phyloP scores from a whole-genome alignment of 2,329 filamentous ascomycete genomes.

The Juglanconis oblonga region DNA sequence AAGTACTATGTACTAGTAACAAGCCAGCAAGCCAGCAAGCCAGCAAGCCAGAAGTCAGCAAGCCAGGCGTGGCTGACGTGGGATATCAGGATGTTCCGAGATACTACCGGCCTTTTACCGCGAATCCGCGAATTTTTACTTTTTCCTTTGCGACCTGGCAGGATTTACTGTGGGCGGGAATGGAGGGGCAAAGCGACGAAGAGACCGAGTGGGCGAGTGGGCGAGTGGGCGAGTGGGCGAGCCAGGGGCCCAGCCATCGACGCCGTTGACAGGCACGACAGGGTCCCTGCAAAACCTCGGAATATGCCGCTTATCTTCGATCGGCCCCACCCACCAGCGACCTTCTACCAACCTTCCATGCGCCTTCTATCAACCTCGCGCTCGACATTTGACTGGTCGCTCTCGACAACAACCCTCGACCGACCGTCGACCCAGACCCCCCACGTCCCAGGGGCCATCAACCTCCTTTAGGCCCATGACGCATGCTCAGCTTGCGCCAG shows the following conservation, averaged over 20 bases:
- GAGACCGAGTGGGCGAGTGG: background rate
- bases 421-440: background rate
- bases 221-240: background rate
- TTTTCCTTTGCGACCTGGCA: too few species aligned
- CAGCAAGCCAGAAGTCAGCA: background rate
- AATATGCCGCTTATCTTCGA: background rate
- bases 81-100: background rate
- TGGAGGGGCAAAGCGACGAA: too few species aligned
- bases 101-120: background rate
- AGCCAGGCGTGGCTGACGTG: background rate
- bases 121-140: background rate
- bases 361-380: background rate
- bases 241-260: too few species aligned
- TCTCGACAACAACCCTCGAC: background rate
- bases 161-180: too few species aligned
- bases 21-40: too few species aligned
- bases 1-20: too few species aligned
- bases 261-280: background rate
- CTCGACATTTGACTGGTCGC: too few species aligned
- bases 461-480: slow-evolving; percentile 1
- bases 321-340: background rate
- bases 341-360: slow-evolving; percentile 15
- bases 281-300: background rate
- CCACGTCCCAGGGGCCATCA: background rate
- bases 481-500: background rate